phyloP scores from a whole-genome alignment of 208 protist species.

The Trypanosoma boissoni region DNA sequence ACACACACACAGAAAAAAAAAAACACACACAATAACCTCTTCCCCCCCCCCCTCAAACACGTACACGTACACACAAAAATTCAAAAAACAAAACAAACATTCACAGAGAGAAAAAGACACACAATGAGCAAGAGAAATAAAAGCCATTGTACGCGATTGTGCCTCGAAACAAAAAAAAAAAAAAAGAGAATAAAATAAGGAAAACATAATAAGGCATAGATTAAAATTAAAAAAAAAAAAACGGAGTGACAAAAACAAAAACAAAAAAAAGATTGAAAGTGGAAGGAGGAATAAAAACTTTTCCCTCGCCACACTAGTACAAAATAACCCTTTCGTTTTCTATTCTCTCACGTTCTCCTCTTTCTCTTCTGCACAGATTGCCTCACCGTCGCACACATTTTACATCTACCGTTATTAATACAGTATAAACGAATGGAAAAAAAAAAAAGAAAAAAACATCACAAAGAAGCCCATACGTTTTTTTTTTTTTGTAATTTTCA shows the following conservation, averaged over 20 bases:
- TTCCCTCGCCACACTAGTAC: neutral
- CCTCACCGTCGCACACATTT: no score
- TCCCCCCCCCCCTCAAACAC: neutral
- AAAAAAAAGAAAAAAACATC: neutral
- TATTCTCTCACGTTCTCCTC: neutral
- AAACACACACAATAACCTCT: neutral
- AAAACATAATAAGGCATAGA: constrained; percentile 1
- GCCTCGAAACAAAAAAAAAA: constrained; percentile 9
- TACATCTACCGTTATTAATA: neutral
- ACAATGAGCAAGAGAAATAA: no score
- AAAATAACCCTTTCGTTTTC: neutral
- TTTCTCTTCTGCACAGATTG: neutral
- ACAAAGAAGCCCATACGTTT: neutral
- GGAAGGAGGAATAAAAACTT: neutral
- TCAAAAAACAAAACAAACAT: neutral
- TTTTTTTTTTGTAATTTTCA: neutral
- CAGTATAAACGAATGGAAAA: neutral
- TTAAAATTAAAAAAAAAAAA: constrained; percentile 19
- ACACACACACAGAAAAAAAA: neutral
- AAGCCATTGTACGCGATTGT: neutral
- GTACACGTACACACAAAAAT: neutral
- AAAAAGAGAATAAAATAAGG: constrained; percentile 16
- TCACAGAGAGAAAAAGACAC: no score
- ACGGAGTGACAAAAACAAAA: neutral
- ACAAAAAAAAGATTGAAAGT: neutral